Percentiles rank a stretch among this genome's conserved stretches.
These are phyloP conservation scores for Ustilago vetiveriae DNA, from an alignment of 1,284 basidiomycete genomes.

Conservation along the genomic window DNA sequence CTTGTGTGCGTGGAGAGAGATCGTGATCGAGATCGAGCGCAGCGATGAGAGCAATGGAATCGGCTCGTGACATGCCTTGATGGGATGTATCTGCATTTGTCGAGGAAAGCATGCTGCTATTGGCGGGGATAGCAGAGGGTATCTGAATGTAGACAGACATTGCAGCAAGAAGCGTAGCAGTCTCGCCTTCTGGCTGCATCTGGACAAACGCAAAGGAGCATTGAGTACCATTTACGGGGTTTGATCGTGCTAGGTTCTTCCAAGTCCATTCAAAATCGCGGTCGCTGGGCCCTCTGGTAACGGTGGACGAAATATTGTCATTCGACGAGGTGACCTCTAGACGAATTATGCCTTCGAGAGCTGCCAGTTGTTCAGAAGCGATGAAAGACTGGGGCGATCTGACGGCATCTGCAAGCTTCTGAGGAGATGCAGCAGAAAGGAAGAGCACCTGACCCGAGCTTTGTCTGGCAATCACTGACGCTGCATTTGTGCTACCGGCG, in stretches of 20 bases:
- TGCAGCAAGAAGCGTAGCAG: slow-evolving; percentile 24
- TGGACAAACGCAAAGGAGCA: slow-evolving; percentile 53
- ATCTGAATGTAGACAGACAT: slow-evolving; percentile 36
- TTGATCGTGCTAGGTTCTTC: slow-evolving; percentile 21
- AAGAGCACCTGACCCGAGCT: slow-evolving; percentile 35
- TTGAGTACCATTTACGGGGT: neutral
- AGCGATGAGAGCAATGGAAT: slow-evolving; percentile 35
- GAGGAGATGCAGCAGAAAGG: slow-evolving; percentile 24
- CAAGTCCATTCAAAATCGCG: slow-evolving; percentile 50
- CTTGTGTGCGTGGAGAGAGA: neutral
- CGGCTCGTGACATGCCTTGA: slow-evolving; percentile 10
- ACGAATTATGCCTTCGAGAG: slow-evolving; percentile 44
- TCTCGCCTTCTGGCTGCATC: slow-evolving; percentile 7
- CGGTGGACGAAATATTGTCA: slow-evolving; percentile 1
- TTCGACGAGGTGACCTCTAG: slow-evolving; percentile 20
- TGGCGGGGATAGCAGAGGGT: slow-evolving; percentile 2
- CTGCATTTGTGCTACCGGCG: neutral
- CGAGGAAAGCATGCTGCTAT: neutral
- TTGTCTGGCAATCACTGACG: neutral
- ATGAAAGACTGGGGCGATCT: slow-evolving; percentile 22
- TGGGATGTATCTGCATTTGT: neutral
- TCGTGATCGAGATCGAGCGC: slow-evolving; percentile 22
- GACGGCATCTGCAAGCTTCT: slow-evolving; percentile 22
- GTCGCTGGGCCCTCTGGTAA: slow-evolving; percentile 31
- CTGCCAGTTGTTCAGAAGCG: slow-evolving; percentile 21